Conservation (phyloP, 2,329 filamentous ascomycete species). For the Immersiporthe knoxdaviesiana region DNA sequence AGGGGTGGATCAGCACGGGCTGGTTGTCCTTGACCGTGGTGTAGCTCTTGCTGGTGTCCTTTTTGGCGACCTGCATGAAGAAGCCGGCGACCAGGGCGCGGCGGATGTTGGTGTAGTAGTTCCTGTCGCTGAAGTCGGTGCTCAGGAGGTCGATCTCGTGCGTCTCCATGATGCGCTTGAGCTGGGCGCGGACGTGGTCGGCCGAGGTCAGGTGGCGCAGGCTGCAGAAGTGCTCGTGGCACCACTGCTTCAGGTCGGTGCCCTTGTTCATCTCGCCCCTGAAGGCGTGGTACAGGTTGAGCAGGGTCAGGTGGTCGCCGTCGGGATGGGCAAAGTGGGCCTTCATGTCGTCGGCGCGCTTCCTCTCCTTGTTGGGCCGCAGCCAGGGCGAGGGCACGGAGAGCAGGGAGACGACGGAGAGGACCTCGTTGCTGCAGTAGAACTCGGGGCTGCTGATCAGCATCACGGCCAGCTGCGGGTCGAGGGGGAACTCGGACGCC, state of each 20-base stretch:
- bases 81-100: conserved; percentile 90
- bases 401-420: conserved; percentile 90
- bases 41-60: conserved; percentile 89
- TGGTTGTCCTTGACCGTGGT: conserved; percentile 97
- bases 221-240: conserved; percentile 94
- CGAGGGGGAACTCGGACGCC: conserved; percentile 93
- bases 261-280: conserved; percentile 70
- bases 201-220: conserved; percentile 87
- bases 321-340: conserved; percentile 87
- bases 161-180: conserved; percentile 96
- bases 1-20: conserved; percentile 88
- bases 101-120: conserved; percentile 97
- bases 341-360: conserved; percentile 98
- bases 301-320: conserved; percentile 91
- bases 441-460: conserved; percentile 97
- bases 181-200: conserved; percentile 89
- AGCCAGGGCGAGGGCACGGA: conserved; percentile 95
- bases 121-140: conserved; percentile 90
- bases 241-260: conserved; percentile 84
- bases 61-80: conserved; percentile 99
- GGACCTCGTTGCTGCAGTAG: conserved; percentile 97
- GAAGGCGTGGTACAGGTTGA: conserved; percentile 98
- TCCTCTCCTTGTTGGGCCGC: conserved; percentile 80
- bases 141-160: conserved; percentile 83
- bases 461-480: conserved; percentile 95